These are phyloP conservation scores for Nelumbo lutea DNA, from an alignment of 164 flowering plant species.

Conservation along the genomic window DNA sequence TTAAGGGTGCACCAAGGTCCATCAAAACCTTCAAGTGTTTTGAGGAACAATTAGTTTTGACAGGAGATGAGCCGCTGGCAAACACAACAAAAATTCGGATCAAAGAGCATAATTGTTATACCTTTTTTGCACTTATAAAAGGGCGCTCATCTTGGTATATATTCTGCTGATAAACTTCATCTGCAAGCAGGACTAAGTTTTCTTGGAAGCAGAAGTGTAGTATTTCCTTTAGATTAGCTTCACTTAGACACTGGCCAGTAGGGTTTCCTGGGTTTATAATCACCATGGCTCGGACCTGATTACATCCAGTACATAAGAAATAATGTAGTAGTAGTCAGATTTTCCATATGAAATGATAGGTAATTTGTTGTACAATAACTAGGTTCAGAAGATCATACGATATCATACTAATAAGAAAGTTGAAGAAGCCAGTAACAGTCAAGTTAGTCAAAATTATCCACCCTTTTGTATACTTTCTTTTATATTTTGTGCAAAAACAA, in stretches of 20 bases:
- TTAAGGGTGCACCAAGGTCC: conserved; percentile 88
- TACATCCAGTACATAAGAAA: conserved; percentile 10
- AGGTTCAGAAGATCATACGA: too few species aligned
- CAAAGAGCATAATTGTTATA: conserved; percentile 17
- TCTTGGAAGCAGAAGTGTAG: conserved; percentile 55
- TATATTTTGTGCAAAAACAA: too few species aligned
- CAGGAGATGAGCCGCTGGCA: conserved; percentile 1
- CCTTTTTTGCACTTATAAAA: conserved; percentile 90
- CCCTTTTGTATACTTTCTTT: too few species aligned
- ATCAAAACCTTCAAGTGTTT: conserved; percentile 51
- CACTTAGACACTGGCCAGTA: conserved; percentile 95
- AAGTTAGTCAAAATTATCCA: too few species aligned
- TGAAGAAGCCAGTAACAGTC: not conserved
- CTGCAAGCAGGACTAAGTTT: conserved; percentile 76
- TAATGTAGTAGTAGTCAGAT: not conserved
- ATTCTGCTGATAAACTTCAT: conserved; percentile 97
- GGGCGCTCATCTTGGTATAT: conserved; percentile 96
- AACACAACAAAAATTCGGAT: not conserved
- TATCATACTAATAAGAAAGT: not conserved
- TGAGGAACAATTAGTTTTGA: not conserved
- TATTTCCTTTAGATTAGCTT: conserved; percentile 69
- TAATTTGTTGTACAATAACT: too few species aligned
- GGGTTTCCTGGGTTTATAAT: conserved; percentile 99
- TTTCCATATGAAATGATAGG: conserved; percentile 1
- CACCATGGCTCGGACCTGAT: conserved; percentile 95